These are phyloP conservation scores for Globisporangium emineosum DNA, from an alignment of 352 stramenopile genomes.

Conservation along the genomic window DNA sequence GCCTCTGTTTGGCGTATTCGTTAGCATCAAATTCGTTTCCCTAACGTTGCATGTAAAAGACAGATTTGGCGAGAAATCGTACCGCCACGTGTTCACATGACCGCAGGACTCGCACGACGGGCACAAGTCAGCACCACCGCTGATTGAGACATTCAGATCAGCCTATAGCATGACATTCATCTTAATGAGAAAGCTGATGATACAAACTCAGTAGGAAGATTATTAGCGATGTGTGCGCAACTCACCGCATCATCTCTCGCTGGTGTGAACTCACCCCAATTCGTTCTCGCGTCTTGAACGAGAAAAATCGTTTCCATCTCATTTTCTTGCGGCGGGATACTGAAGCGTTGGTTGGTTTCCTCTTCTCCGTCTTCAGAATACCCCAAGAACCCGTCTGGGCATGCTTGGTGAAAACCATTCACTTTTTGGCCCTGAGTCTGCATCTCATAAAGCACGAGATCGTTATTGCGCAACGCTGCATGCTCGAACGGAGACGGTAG, in stretches of 20 bases:
- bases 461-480: not conserved
- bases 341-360: not conserved
- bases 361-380: not conserved
- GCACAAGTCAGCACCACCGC: not conserved
- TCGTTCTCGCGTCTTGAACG: constrained; percentile 17
- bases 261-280: constrained; percentile 6
- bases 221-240: not conserved
- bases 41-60: too few species aligned
- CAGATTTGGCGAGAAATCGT: too few species aligned
- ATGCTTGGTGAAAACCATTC: not conserved
- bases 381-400: not conserved
- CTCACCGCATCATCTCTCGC: not conserved
- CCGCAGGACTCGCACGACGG: not conserved
- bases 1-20: not conserved
- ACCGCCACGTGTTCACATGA: not conserved
- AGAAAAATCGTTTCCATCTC: constrained; percentile 9
- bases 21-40: too few species aligned
- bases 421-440: not conserved
- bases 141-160: not conserved
- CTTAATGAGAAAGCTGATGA: not conserved
- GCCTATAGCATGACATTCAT: not conserved
- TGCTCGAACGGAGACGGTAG: not conserved
- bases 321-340: not conserved
- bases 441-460: not conserved
- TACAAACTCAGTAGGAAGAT: not conserved